A percentile compares a stretch with the other conserved stretches of the same genome.
Conservation (phyloP, 2,329 filamentous ascomycete species). For the Cadophora sp. region DNA sequence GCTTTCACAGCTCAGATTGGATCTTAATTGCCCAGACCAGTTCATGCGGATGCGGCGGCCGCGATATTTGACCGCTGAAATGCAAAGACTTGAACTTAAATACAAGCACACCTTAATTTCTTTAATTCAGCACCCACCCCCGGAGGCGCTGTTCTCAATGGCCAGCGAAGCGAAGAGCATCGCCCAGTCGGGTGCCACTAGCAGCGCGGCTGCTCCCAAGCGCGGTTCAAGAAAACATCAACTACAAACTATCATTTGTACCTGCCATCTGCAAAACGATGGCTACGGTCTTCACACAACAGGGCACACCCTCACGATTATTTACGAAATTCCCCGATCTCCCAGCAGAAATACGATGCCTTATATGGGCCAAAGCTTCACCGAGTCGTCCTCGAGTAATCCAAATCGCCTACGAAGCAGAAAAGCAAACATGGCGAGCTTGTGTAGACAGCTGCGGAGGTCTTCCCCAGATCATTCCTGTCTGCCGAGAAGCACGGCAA, state of each 20-base stretch:
- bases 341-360: slow-evolving; percentile 23
- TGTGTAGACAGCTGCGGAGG: slow-evolving; percentile 26
- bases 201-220: neutral
- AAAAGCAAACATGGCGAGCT: slow-evolving; percentile 23
- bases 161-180: neutral
- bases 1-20: neutral
- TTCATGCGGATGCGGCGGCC: slow-evolving; percentile 10
- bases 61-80: slow-evolving; percentile 1
- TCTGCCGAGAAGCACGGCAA: slow-evolving; percentile 30
- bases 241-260: neutral
- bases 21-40: neutral
- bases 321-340: slow-evolving; percentile 25
- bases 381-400: slow-evolving; percentile 27
- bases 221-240: neutral
- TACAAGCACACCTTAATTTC: neutral
- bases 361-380: slow-evolving; percentile 24
- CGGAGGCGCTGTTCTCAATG: no score
- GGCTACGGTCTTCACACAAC: neutral
- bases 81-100: neutral
- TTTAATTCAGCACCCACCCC: neutral
- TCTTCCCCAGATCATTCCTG: slow-evolving; percentile 21
- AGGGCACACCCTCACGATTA: neutral
- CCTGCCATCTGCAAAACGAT: neutral
- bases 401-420: slow-evolving; percentile 26
- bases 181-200: neutral